These are phyloP conservation scores for Cornus florida DNA, from an alignment of 148 eudicot species.

Conservation along the genomic window DNA sequence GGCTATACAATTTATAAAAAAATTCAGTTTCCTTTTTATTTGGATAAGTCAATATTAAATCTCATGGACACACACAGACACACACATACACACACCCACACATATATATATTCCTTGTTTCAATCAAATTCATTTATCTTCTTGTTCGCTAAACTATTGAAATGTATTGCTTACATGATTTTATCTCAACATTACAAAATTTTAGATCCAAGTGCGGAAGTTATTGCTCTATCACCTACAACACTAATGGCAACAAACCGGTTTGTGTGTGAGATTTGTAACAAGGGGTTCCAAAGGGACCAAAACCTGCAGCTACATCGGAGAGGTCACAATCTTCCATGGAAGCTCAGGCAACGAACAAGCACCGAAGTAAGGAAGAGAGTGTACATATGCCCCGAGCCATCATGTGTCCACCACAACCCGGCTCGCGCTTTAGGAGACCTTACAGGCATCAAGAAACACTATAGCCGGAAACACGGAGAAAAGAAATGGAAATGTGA, in stretches of 20 bases:
- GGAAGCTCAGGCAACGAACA: slow-evolving; percentile 56
- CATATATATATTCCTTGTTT: no score
- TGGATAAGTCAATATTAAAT: neutral
- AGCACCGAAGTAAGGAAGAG: slow-evolving; percentile 41
- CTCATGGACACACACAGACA: neutral
- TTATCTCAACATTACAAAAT: no score
- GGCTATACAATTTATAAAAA: neutral
- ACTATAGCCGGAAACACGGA: slow-evolving; percentile 55
- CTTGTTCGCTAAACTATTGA: no score
- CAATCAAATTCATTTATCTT: no score
- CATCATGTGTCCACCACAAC: slow-evolving; percentile 49
- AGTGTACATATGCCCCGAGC: slow-evolving; percentile 56
- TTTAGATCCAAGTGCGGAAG: slow-evolving; percentile 56
- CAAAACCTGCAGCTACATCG: slow-evolving; percentile 58
- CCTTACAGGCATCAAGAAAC: slow-evolving; percentile 59
- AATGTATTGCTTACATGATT: no score
- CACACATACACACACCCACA: neutral
- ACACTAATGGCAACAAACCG: slow-evolving; percentile 62
- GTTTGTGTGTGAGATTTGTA: slow-evolving; percentile 61
- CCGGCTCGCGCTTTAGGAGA: slow-evolving; percentile 53
- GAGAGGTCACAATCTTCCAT: slow-evolving; percentile 60
- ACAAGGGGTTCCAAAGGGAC: slow-evolving; percentile 61
- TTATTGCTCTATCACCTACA: slow-evolving; percentile 54
- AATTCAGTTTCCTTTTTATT: neutral
- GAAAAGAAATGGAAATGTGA: slow-evolving; percentile 68